A percentile compares a stretch with the other conserved stretches of the same genome.
Evolutionary conservation across 2,329 filamentous ascomycete species (phyloP).

Genomic region (Raffaelea albimanens): DNA sequence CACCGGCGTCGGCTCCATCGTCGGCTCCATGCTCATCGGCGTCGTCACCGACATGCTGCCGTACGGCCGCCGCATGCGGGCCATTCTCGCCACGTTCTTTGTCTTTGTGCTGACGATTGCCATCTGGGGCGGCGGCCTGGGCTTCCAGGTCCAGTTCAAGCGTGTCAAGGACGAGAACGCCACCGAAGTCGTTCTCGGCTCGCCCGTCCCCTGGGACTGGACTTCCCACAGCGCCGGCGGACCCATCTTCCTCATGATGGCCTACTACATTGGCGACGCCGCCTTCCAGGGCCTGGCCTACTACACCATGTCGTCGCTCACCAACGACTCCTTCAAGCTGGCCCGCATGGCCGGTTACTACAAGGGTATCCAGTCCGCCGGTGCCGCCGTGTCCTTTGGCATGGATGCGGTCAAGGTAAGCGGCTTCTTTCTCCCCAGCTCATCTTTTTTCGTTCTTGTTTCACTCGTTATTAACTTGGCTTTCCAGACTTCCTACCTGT

Average conservation of each 20-base stretch:
- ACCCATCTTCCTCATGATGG: constrained; percentile 17
- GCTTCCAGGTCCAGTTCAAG: constrained; percentile 49
- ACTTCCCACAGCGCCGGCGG: constrained; percentile 14
- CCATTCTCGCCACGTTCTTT: constrained; percentile 45
- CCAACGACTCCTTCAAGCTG: too few species aligned
- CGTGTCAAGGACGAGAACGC: constrained; percentile 8
- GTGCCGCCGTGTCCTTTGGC: too few species aligned
- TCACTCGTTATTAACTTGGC: too few species aligned
- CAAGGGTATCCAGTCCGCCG: too few species aligned
- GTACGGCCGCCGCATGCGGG: constrained; percentile 49
- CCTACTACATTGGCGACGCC: constrained; percentile 1
- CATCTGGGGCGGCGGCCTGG: constrained; percentile 62
- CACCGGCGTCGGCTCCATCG: constrained; percentile 64
- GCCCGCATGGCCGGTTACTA: too few species aligned
- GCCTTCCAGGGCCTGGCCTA: too few species aligned
- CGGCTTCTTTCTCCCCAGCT: too few species aligned
- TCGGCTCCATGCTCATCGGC: constrained; percentile 58
- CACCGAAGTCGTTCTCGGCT: constrained; percentile 10
- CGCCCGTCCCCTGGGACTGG: constrained; percentile 18
- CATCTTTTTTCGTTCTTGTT: too few species aligned
- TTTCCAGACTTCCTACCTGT: constrained; percentile 15
- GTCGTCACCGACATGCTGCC: constrained; percentile 48
- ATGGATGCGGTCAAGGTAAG: too few species aligned
- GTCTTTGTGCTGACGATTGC: constrained; percentile 55
- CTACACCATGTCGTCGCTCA: too few species aligned